Evolutionary conservation across 805 yeast species (phyloP).

Genomic region (Ogataea siamensis): DNA sequence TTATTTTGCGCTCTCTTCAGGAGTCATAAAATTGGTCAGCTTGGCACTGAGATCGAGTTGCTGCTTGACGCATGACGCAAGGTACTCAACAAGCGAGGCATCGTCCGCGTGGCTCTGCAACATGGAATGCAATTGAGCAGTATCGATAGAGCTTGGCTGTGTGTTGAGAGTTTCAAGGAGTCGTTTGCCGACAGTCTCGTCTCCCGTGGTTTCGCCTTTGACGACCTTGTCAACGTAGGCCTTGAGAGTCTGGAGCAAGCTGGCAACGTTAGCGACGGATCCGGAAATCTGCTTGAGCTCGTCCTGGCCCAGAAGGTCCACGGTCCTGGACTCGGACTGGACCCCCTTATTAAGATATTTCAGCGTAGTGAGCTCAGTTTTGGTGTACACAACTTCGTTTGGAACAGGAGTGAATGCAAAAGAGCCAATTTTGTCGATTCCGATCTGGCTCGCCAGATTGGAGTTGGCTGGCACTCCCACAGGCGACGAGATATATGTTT

Average conservation of each 20-base stretch:
- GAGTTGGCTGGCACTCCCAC: constrained; percentile 54
- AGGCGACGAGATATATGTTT: constrained; percentile 75
- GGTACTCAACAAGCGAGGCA: constrained; percentile 74
- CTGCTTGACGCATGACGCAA: constrained; percentile 79
- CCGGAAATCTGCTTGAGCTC: constrained; percentile 46
- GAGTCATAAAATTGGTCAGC: constrained; percentile 52
- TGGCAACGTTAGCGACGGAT: constrained; percentile 45
- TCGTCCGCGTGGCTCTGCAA: constrained; percentile 77
- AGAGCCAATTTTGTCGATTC: constrained; percentile 41
- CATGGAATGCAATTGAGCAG: constrained; percentile 53
- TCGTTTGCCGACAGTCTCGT: constrained; percentile 62
- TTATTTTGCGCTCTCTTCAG: constrained; percentile 34
- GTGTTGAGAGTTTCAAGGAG: constrained; percentile 56
- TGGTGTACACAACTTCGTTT: constrained; percentile 55
- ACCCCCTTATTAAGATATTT: constrained; percentile 43
- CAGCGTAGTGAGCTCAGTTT: constrained; percentile 59
- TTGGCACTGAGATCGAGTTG: constrained; percentile 79
- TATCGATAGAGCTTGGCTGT: constrained; percentile 49
- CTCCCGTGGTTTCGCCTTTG: constrained; percentile 43
- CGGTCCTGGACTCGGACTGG: constrained; percentile 31
- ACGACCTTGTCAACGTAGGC: constrained; percentile 45
- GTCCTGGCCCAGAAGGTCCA: constrained; percentile 36
- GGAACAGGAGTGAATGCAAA: constrained; percentile 78
- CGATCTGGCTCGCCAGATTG: constrained; percentile 35
- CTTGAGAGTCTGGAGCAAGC: constrained; percentile 49